phyloP scores from a whole-genome alignment of 768 basidiomycete species.

The Auricularia sp. region DNA sequence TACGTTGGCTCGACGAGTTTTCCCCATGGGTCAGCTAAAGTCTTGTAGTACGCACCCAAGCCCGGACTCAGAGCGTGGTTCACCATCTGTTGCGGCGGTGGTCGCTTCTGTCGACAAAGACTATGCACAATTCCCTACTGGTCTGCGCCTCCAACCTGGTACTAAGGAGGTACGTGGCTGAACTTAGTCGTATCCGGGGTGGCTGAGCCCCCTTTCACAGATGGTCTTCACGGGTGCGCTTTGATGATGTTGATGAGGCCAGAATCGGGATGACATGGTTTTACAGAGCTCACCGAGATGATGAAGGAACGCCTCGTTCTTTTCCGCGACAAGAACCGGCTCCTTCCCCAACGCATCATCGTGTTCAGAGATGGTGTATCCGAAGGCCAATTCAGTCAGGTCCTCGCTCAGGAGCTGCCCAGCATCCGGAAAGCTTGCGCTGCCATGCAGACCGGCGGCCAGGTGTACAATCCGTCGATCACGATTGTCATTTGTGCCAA shows the following conservation, averaged over 20 bases:
- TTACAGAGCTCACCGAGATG: slow-evolving; percentile 55
- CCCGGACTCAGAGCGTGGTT: slow-evolving; percentile 58
- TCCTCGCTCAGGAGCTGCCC: slow-evolving; percentile 50
- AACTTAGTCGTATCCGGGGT: neutral
- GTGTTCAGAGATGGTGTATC: slow-evolving; percentile 79
- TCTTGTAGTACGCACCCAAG: slow-evolving; percentile 54
- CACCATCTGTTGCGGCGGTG: slow-evolving; percentile 76
- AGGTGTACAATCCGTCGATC: slow-evolving; percentile 49
- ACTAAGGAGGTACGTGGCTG: slow-evolving; percentile 57
- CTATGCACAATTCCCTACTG: slow-evolving; percentile 72
- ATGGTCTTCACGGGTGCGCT: neutral
- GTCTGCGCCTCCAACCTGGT: slow-evolving; percentile 53
- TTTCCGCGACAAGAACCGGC: slow-evolving; percentile 43
- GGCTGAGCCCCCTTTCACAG: neutral
- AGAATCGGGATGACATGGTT: no score
- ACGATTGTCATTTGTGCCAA: slow-evolving; percentile 79
- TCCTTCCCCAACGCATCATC: slow-evolving; percentile 55
- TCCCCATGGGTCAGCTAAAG: slow-evolving; percentile 7
- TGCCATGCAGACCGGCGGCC: slow-evolving; percentile 31
- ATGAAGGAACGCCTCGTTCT: slow-evolving; percentile 54
- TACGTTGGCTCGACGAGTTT: neutral
- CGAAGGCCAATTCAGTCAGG: slow-evolving; percentile 68
- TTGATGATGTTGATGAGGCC: neutral
- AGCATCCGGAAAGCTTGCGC: slow-evolving; percentile 52
- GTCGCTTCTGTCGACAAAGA: slow-evolving; percentile 54